These are phyloP conservation scores for Ballota nigra DNA, from an alignment of 257 asterid species.

Conservation along the genomic window DNA sequence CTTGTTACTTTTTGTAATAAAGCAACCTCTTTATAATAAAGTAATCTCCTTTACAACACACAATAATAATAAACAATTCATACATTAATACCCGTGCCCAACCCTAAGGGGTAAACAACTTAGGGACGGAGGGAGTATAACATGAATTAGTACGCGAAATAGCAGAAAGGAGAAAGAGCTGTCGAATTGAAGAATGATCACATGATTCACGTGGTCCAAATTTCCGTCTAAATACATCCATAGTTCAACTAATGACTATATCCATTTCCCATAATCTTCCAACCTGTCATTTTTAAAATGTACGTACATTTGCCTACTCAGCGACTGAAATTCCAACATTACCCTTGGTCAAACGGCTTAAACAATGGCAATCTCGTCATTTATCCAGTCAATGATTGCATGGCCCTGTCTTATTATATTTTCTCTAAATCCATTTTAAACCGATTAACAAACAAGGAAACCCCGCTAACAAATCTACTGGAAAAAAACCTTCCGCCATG, in stretches of 20 bases:
- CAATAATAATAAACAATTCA: no score
- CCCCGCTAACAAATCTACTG: not conserved
- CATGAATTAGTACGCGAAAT: no score
- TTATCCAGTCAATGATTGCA: constrained; percentile 27
- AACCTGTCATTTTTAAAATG: not conserved
- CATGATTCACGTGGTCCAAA: constrained; percentile 28
- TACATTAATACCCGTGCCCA: no score
- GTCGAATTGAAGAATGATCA: not conserved
- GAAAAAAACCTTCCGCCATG: constrained; percentile 34
- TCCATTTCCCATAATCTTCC: constrained; percentile 9
- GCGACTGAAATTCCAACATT: constrained; percentile 2
- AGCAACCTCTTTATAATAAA: no score
- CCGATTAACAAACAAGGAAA: not conserved
- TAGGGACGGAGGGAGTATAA: no score
- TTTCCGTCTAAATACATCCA: constrained; percentile 48
- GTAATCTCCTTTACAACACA: no score
- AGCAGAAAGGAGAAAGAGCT: no score
- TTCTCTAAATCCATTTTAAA: not conserved
- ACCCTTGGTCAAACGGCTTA: constrained; percentile 15
- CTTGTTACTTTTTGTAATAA: no score
- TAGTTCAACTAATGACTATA: not conserved
- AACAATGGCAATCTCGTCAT: constrained; percentile 18
- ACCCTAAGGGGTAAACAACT: no score
- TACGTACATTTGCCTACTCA: not conserved
- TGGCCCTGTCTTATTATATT: not conserved